These are phyloP conservation scores for Nannizziopsis arthrosporioides DNA, from an alignment of 2,329 filamentous ascomycete species.

Conservation along the genomic window DNA sequence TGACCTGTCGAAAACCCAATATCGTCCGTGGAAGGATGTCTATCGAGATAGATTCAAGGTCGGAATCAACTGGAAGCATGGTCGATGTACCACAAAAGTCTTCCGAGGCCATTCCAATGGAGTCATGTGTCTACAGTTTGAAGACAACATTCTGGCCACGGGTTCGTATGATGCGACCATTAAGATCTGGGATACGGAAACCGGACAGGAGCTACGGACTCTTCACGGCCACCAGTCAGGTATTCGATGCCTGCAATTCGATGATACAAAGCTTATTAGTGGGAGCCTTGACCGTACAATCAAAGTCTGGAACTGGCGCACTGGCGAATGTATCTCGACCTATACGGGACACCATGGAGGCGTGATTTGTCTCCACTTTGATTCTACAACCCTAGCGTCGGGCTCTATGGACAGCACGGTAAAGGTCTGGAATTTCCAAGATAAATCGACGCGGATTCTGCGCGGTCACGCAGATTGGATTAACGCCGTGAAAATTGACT, in stretches of 20 bases:
- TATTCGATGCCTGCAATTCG: constrained; percentile 83
- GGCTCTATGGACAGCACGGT: constrained; percentile 83
- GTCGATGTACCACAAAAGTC: constrained; percentile 69
- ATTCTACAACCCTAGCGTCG: constrained; percentile 70
- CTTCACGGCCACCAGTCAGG: constrained; percentile 70
- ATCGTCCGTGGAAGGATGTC: constrained; percentile 85
- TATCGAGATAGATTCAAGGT: constrained; percentile 94
- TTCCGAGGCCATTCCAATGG: constrained; percentile 85
- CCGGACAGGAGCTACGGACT: constrained; percentile 73
- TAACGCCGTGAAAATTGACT: constrained; percentile 85
- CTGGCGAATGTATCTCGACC: constrained; percentile 72
- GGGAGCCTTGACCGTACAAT: constrained; percentile 79
- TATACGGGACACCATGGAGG: constrained; percentile 68
- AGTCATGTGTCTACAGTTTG: constrained; percentile 66
- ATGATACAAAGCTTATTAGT: constrained; percentile 80
- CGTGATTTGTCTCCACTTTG: constrained; percentile 80
- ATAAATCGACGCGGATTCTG: constrained; percentile 66
- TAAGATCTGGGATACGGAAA: constrained; percentile 92
- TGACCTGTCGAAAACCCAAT: constrained; percentile 41
- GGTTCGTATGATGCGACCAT: constrained; percentile 92
- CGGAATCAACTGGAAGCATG: constrained; percentile 94
- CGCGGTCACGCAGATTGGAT: constrained; percentile 89
- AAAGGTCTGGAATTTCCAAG: constrained; percentile 85
- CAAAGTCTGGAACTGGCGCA: constrained; percentile 94
- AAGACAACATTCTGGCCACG: constrained; percentile 81